Percentiles rank a stretch among this genome's conserved stretches.
Evolutionary conservation across 805 yeast genomes (phyloP).

Genomic region (Debaryomyces hansenii): DNA sequence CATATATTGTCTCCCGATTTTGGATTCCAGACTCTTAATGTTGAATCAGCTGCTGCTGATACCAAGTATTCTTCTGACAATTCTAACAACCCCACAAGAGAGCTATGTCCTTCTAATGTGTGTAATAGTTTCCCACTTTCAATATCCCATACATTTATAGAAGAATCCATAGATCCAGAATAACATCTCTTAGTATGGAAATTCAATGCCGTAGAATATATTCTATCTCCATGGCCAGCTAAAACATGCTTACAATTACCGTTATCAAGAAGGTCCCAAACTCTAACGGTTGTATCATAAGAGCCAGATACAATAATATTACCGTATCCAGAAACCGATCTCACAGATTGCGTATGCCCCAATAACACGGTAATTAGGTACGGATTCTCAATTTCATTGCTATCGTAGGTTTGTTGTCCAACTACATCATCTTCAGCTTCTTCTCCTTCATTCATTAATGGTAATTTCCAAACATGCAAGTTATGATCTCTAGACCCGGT

Average conservation of each 20-base stretch:
- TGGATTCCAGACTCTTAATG: constrained; percentile 92
- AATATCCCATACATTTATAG: constrained; percentile 88
- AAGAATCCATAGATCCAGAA: constrained; percentile 88
- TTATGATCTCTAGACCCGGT: constrained; percentile 48
- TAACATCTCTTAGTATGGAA: constrained; percentile 74
- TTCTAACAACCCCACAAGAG: constrained; percentile 84
- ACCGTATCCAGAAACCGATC: constrained; percentile 86
- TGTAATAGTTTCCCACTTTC: constrained; percentile 68
- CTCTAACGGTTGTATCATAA: constrained; percentile 85
- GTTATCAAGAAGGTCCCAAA: constrained; percentile 78
- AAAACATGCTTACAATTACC: constrained; percentile 73
- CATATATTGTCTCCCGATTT: constrained; percentile 63
- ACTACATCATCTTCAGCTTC: constrained; percentile 36
- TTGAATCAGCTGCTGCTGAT: constrained; percentile 94
- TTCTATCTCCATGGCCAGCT: constrained; percentile 82
- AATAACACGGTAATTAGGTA: constrained; percentile 65
- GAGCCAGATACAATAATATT: constrained; percentile 85
- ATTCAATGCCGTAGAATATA: constrained; percentile 87
- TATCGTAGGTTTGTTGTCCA: constrained; percentile 28
- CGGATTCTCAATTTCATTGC: constrained; percentile 50
- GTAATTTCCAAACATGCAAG: constrained; percentile 54
- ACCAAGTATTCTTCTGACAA: constrained; percentile 75
- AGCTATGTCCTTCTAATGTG: constrained; percentile 82
- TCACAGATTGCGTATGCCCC: constrained; percentile 53
- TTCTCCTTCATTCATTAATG: constrained; percentile 44